phyloP scores from a whole-genome alignment of 139 green algal species.

The Bryopsis sp. region DNA sequence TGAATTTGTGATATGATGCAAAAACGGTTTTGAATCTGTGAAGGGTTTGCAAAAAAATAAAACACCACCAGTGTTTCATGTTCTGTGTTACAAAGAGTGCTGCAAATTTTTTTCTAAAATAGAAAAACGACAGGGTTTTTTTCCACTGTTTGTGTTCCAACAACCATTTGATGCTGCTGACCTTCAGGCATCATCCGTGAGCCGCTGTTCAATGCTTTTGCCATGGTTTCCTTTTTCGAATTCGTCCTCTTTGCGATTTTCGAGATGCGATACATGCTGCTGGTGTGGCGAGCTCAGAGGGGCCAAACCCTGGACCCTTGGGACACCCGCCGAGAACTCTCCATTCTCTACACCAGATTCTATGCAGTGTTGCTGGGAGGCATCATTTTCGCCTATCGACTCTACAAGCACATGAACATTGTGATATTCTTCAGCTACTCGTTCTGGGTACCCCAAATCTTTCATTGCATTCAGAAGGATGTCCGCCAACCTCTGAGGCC shows the following conservation, averaged over 20 bases:
- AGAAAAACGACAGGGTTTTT: no score
- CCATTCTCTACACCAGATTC: constrained; percentile 74
- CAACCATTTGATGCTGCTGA: no score
- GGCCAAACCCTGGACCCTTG: constrained; percentile 34
- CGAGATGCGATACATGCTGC: constrained; percentile 75
- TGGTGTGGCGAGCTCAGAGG: constrained; percentile 63
- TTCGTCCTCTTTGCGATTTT: constrained; percentile 84
- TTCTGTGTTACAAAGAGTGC: no score
- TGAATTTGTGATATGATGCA: no score
- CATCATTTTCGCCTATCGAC: constrained; percentile 45
- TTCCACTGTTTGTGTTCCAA: no score
- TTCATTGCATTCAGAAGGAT: constrained; percentile 45
- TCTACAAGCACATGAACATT: constrained; percentile 31
- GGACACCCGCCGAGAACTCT: constrained; percentile 57
- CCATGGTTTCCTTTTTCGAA: constrained; percentile 61
- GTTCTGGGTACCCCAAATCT: constrained; percentile 84
- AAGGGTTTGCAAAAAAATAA: no score
- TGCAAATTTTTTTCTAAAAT: no score
- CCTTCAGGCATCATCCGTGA: constrained; percentile 77
- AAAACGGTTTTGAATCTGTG: no score
- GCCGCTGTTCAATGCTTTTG: constrained; percentile 69
- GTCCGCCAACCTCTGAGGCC: constrained; percentile 53
- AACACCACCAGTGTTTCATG: no score
- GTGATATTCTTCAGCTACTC: constrained; percentile 46
- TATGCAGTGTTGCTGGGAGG: constrained; percentile 56